Conservation (phyloP, 768 basidiomycete genomes). For the Xerocomellus intermedius region DNA sequence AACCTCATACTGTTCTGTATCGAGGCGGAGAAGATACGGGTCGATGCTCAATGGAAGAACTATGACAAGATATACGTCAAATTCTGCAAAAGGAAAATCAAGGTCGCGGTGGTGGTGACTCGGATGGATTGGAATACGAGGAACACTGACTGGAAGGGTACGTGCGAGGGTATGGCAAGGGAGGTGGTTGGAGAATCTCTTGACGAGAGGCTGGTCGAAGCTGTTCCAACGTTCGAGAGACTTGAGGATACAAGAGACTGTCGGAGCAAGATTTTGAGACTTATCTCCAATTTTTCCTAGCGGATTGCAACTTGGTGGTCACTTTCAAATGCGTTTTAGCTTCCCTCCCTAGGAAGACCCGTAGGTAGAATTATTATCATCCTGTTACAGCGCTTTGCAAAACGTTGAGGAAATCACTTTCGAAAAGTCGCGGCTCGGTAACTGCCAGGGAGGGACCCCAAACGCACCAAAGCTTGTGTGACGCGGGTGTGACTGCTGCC, state of each 20-base stretch:
- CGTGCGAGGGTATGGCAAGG: not conserved
- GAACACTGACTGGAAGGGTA: not conserved
- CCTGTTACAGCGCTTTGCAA: too few relatives aligned
- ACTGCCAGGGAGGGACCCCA: too few relatives aligned
- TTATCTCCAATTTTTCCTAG: conserved; percentile 7
- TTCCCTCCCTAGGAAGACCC: too few relatives aligned
- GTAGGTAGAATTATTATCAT: too few relatives aligned
- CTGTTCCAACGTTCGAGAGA: conserved; percentile 1
- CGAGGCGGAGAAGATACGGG: conserved; percentile 3
- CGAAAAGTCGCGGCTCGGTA: too few relatives aligned
- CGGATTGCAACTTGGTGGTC: not conserved
- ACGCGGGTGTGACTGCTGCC: too few relatives aligned
- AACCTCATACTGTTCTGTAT: conserved; percentile 14
- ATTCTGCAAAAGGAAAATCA: conserved; percentile 11
- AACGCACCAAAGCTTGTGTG: too few relatives aligned
- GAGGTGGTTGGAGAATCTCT: not conserved
- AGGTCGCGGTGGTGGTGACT: conserved; percentile 16
- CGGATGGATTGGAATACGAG: not conserved
- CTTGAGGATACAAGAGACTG: not conserved
- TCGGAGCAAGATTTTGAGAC: not conserved
- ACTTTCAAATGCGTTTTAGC: not conserved
- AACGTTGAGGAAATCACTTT: too few relatives aligned
- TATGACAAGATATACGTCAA: conserved; percentile 11
- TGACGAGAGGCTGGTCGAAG: conserved; percentile 5
- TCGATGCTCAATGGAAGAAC: conserved; percentile 9